phyloP scores from a whole-genome alignment of 2,329 filamentous ascomycete species.

The Lasiodiplodia citricola region DNA sequence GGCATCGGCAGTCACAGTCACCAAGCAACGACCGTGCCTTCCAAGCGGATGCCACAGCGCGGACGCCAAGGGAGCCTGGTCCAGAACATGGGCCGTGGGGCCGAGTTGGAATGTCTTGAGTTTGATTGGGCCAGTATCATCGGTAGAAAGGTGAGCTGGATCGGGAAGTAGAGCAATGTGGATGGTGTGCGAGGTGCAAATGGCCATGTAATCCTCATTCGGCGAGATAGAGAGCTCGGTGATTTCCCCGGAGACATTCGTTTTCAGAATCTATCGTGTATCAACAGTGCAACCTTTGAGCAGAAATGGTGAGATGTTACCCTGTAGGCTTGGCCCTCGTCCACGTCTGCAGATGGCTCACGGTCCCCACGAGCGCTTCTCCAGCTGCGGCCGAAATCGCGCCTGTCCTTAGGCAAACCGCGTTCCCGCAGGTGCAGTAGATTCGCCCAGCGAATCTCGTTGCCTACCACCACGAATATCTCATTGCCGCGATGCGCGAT shows the following conservation, averaged over 20 bases:
- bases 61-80: constrained; percentile 78
- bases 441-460: constrained; percentile 91
- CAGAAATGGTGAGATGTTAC: neutral
- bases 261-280: constrained; percentile 71
- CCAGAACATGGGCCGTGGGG: constrained; percentile 87
- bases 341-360: constrained; percentile 4
- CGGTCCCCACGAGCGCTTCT: constrained; percentile 11
- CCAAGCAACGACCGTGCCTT: constrained; percentile 77
- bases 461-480: constrained; percentile 85
- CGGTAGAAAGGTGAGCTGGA: constrained; percentile 72
- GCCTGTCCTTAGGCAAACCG: constrained; percentile 3
- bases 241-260: constrained; percentile 80
- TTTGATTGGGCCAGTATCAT: constrained; percentile 72
- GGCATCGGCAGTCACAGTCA: constrained; percentile 88
- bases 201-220: constrained; percentile 78
- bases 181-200: constrained; percentile 85
- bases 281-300: neutral
- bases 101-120: constrained; percentile 91
- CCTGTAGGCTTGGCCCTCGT: constrained; percentile 27
- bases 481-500: constrained; percentile 85
- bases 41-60: constrained; percentile 93
- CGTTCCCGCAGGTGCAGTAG: constrained; percentile 75
- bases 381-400: constrained; percentile 15
- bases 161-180: constrained; percentile 88
- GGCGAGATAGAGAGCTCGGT: constrained; percentile 85